Conservation (phyloP, 306 rosid species). For the Rubus idaeus region DNA sequence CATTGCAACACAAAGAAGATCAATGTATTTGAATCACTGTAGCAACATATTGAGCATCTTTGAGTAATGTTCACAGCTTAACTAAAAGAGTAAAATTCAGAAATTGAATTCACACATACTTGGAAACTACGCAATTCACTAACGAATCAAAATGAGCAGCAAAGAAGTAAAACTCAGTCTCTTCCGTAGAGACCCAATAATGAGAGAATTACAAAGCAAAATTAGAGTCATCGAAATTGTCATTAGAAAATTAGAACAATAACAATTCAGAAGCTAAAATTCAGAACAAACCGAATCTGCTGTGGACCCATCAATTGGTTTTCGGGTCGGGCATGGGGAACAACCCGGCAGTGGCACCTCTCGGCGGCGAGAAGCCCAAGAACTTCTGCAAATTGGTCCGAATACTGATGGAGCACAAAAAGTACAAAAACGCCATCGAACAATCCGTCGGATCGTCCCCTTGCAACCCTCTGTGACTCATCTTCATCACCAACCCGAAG, state of each 20-base stretch:
- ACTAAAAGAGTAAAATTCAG: neutral
- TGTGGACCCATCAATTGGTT: conserved; percentile 56
- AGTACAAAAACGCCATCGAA: conserved; percentile 94
- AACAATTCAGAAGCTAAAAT: conserved; percentile 4
- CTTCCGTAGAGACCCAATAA: neutral
- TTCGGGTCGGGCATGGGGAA: conserved; percentile 98
- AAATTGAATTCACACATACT: neutral
- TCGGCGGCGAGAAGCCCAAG: conserved; percentile 89
- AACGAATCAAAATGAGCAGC: neutral
- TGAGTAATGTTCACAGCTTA: neutral
- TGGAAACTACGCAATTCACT: neutral
- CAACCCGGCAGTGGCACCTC: conserved; percentile 80
- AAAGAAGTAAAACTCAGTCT: neutral
- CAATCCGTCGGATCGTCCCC: conserved; percentile 91
- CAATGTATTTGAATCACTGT: neutral
- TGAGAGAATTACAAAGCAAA: neutral
- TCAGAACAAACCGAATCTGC: conserved; percentile 5
- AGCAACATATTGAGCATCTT: neutral
- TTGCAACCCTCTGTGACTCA: conserved; percentile 93
- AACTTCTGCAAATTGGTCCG: conserved; percentile 95
- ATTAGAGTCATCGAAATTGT: neutral
- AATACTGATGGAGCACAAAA: conserved; percentile 91
- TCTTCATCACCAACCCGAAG: conserved; percentile 80
- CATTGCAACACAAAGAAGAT: neutral
- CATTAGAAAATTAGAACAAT: too few species aligned